Base-by-base conservation (phyloP, 441 rosid species). In the Viola pubescens region DNA sequence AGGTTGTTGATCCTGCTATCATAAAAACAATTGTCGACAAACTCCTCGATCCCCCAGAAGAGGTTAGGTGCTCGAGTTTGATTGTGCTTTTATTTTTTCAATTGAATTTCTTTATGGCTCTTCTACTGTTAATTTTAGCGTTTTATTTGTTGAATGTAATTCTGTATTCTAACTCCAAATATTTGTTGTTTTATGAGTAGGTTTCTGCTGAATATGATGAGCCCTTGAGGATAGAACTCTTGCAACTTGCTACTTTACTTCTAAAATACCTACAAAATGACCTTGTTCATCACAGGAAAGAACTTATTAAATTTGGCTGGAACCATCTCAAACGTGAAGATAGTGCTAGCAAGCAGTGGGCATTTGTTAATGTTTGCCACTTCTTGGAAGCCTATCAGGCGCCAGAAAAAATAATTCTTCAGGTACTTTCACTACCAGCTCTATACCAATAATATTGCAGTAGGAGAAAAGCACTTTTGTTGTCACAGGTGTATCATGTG, bases 311-410 rank as follows among this genome's bases (percentile, higher is more conserved):
- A 78, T 95, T 95, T 79, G 99, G 99, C 53, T 95, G 99, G 99
- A 95, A 91, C 86, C 99, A 95, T 80, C 95, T 95, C 62, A 95
- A 95, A 74, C 92, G 99, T 43, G 99, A 95, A 80, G 99, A 95
- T 69, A 94, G 99, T 81, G 97, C 98, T 67, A 95, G 99, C 79
- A 95, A 95, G 78, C 99, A 95, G 76, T 95, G 99, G 99, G 99
- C 99, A 58, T 95, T 95, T 82, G 99, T 95, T 60, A 95, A 95
- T 75, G 98, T 95, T 72, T 95, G 98, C 67, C 99, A 95, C 76
- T 95, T 95, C 79, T 74, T 95, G 81, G 97, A 95, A 83, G 98
- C 99, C 55, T 95, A 91, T 77, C 98, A 95, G 79, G 98, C 97
- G 66, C 99, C 99, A 7, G 99, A 95, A 74, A 95, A 95, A 73